Evolutionary conservation across 1,139 yeast species (phyloP), one percentile per base, ranked within the genome.

Genomic region (Nematodospora anomalae): DNA sequence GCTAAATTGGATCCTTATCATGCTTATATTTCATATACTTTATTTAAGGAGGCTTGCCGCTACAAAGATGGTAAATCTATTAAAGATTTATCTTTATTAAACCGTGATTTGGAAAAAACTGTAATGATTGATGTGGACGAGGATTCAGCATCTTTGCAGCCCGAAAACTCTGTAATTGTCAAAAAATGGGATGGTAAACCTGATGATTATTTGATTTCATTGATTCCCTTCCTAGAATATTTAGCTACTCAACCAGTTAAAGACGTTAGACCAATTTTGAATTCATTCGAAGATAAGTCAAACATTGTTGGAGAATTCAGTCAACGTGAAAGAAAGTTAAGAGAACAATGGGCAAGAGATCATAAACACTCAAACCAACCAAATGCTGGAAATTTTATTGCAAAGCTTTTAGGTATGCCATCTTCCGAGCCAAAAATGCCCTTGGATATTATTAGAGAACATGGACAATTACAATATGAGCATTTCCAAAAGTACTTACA

Each of bases 211-310:
- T 74, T 92, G 54, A 74, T 92, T 52, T 74, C 75, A 52, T 69
- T 90, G 62, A 88, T 92, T 55, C 97, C 97, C 43, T 83, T 92
- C 66, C 78, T 92, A 53, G 99, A 92, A 65, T 94, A 88, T 70
- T 68, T 92, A 46, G 98, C 97, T 12, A 86, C 96, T 14, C 95
- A 88, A 60, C 94, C 87, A 44, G 74, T 86, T 49, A 78, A 79
- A 59, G 98, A 92, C 62, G 92, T 94, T 39, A 84, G 97, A 64
- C 95, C 96, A 28, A 79, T 89, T 31, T 70, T 94, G 53, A 71
- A 74, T 49, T 78, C 95, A 3, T 94, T 82, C 65, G 56, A 66
- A 21, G 80, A 75, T 51, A 75, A 76, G 51, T 74, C 77, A 45
- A 72, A 83, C 46, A 61, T 76, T 26, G 76, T 88, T 38, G 81